Percentiles rank a stretch among this genome's conserved stretches.
Evolutionary conservation across 345 rosid genomes (phyloP).

Genomic region (Eucalyptus marginata): DNA sequence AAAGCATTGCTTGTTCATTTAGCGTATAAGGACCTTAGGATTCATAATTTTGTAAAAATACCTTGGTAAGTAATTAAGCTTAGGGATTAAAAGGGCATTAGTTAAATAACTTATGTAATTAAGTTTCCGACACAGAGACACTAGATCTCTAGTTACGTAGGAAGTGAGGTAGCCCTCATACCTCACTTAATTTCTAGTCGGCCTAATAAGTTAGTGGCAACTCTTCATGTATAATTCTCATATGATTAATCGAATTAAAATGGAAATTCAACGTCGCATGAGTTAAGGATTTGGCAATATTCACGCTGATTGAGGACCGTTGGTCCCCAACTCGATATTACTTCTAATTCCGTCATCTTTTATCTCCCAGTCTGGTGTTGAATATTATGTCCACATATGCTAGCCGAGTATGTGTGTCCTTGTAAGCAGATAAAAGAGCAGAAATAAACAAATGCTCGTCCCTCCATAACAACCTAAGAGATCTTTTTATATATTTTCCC

Average conservation of each 20-base stretch:
- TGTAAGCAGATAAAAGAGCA: neutral
- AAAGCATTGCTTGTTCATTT: neutral
- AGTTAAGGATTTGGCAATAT: too few relatives aligned
- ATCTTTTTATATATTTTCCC: neutral
- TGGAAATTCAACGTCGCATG: rapidly evolving
- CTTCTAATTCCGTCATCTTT: neutral
- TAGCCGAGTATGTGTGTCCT: neutral
- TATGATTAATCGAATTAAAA: too few relatives aligned
- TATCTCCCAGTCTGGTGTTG: neutral
- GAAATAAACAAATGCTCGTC: neutral
- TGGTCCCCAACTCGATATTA: neutral
- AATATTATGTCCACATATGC: neutral
- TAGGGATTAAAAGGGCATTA: too few relatives aligned
- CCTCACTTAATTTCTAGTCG: rapidly evolving
- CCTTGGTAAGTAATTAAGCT: neutral
- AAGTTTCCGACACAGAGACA: rapidly evolving
- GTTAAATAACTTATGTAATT: too few relatives aligned
- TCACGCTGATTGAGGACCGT: rapidly evolving
- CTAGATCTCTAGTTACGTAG: too few relatives aligned
- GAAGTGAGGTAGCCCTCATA: neutral
- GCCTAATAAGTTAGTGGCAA: neutral
- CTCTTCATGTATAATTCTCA: too few relatives aligned
- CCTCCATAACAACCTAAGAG: neutral
- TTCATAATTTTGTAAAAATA: too few relatives aligned
- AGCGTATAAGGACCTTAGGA: neutral